A percentile compares a stretch with the other conserved stretches of the same genome.
Conservation (phyloP, 177 flowering plant genomes). For the Tripterygium wilfordii region DNA sequence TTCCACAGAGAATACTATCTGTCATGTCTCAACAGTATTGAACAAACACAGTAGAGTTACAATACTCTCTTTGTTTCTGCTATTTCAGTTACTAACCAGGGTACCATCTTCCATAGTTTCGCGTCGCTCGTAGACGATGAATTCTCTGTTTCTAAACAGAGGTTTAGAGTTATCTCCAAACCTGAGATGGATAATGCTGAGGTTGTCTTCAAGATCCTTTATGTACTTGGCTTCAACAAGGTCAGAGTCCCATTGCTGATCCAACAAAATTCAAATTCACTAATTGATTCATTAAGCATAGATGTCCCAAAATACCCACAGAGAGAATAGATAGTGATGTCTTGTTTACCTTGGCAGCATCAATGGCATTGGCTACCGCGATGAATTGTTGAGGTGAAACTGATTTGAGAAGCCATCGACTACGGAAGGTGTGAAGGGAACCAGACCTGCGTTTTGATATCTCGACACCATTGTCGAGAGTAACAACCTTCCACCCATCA, state of each 20-base stretch:
- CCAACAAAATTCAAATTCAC: background rate
- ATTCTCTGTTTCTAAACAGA: constrained; percentile 76
- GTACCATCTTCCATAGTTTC: constrained; percentile 96
- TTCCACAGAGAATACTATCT: too few species aligned
- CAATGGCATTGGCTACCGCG: constrained; percentile 80
- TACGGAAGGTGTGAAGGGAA: constrained; percentile 59
- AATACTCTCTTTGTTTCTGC: background rate
- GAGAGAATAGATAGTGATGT: background rate
- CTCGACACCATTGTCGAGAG: constrained; percentile 57
- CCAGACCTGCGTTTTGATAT: constrained; percentile 70
- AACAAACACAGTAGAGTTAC: too few species aligned
- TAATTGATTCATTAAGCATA: too few species aligned
- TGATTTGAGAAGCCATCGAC: constrained; percentile 67
- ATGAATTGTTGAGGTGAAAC: constrained; percentile 77
- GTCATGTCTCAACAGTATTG: too few species aligned
- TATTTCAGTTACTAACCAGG: constrained; percentile 49
- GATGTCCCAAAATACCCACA: background rate
- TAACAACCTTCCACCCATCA: constrained; percentile 64
- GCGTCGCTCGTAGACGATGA: constrained; percentile 79
- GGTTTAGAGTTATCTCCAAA: constrained; percentile 69
- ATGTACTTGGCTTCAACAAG: constrained; percentile 76
- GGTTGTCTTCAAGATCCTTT: constrained; percentile 66
- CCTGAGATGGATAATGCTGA: constrained; percentile 69
- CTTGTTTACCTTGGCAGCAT: constrained; percentile 81
- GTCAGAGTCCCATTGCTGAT: constrained; percentile 85